Evolutionary conservation across 768 basidiomycete genomes (phyloP).

Genomic region (Clitopilus hobsonii): DNA sequence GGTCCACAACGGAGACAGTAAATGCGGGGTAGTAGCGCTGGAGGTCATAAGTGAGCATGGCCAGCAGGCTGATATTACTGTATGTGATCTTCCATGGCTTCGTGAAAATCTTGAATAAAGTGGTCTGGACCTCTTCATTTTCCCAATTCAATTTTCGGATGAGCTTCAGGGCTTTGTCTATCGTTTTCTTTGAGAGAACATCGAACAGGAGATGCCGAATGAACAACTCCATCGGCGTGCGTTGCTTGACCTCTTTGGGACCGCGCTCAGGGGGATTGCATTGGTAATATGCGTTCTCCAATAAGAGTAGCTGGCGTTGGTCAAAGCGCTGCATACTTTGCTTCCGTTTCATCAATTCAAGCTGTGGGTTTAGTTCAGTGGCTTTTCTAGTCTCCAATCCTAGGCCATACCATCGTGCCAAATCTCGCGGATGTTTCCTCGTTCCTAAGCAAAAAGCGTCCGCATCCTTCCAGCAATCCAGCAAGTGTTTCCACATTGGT

Average conservation of each 20-base stretch:
- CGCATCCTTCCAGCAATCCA: conserved; percentile 88
- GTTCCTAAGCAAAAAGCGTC: conserved; percentile 82
- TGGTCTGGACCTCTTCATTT: conserved; percentile 53
- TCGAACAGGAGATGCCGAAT: conserved; percentile 94
- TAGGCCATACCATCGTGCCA: conserved; percentile 74
- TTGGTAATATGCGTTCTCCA: conserved; percentile 98
- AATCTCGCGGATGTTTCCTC: conserved; percentile 88
- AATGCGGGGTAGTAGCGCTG: conserved; percentile 92
- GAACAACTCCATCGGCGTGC: conserved; percentile 86
- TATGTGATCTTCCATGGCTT: conserved; percentile 98
- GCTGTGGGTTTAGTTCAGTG: conserved; percentile 23
- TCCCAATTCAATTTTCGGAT: conserved; percentile 96
- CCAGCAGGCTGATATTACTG: conserved; percentile 80
- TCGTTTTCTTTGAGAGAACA: conserved; percentile 86
- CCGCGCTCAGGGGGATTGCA: conserved; percentile 96
- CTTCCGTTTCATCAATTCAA: conserved; percentile 94
- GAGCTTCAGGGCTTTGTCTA: conserved; percentile 93
- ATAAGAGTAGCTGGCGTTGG: conserved; percentile 78
- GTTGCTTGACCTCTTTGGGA: conserved; percentile 80
- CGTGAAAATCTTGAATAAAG: conserved; percentile 87
- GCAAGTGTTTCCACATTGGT: conserved; percentile 93
- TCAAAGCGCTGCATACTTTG: conserved; percentile 93
- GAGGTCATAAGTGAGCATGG: conserved; percentile 93
- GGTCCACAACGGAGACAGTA: conserved; percentile 84
- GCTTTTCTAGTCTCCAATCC: background rate